phyloP scores from a whole-genome alignment of 2,329 filamentous ascomycete genomes.

The Arthrobotrys iridis region DNA sequence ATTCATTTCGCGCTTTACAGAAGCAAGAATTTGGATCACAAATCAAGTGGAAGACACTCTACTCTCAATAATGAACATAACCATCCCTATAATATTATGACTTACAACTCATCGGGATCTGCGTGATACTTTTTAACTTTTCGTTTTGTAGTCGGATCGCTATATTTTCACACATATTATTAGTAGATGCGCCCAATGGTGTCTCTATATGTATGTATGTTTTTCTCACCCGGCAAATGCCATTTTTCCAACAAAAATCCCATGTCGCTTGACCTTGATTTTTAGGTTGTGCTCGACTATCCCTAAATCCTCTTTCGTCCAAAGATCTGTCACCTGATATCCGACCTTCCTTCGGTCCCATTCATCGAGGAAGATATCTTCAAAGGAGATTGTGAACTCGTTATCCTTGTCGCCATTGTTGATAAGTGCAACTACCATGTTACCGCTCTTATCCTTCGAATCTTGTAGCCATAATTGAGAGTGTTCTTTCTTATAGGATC shows the following conservation, averaged over 20 bases:
- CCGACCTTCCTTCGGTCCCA: conserved; percentile 48
- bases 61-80: too few species aligned
- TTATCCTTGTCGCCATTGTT: conserved; percentile 41
- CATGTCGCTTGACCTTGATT: conserved; percentile 42
- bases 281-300: conserved; percentile 14
- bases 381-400: conserved; percentile 30
- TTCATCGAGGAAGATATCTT: conserved; percentile 51
- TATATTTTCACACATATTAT: conserved; percentile 6
- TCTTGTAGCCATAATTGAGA: conserved; percentile 65
- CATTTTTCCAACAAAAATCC: conserved; percentile 37
- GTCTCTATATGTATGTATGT: neutral
- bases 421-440: conserved; percentile 62
- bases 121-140: conserved; percentile 34
- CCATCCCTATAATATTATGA: neutral
- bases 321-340: conserved; percentile 64
- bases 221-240: conserved; percentile 14
- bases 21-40: too few species aligned
- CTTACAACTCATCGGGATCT: conserved; percentile 35
- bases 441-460: conserved; percentile 59
- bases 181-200: neutral
- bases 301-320: conserved; percentile 59
- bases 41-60: too few species aligned
- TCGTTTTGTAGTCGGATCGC: conserved; percentile 20
- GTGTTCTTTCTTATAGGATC: conserved; percentile 65
- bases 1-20: neutral